Conservation (phyloP, 306 rosid genomes). For the Sophora flavescens region DNA sequence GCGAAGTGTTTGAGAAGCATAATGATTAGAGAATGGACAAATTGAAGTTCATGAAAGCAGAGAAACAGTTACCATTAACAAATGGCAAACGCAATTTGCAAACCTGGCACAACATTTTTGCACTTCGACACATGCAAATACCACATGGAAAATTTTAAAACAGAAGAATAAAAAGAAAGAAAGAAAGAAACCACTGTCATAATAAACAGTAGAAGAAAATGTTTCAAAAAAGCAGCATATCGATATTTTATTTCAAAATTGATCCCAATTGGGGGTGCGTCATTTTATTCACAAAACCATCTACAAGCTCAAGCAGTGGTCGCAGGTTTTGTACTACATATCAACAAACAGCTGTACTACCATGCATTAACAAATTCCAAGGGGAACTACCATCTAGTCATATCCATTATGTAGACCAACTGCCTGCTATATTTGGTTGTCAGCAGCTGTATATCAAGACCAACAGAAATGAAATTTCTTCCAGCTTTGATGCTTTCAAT, state of each 20-base stretch:
- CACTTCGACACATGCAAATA: neutral
- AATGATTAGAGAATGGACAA: neutral
- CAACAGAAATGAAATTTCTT: slow-evolving; percentile 21
- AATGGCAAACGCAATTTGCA: neutral
- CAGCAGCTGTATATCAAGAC: slow-evolving; percentile 10
- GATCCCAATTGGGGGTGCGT: neutral
- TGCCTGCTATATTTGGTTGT: slow-evolving; percentile 12
- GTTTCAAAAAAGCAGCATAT: neutral
- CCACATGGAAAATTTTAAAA: neutral
- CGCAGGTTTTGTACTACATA: neutral
- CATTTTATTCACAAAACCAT: slow-evolving; percentile 17
- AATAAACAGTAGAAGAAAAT: neutral
- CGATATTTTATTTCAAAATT: slow-evolving; percentile 5
- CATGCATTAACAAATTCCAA: slow-evolving; percentile 23
- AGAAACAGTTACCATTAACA: neutral
- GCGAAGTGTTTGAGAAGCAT: neutral
- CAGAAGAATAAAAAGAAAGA: no score
- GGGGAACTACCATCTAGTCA: neutral
- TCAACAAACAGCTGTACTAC: slow-evolving; percentile 24
- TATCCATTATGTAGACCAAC: slow-evolving; percentile 6
- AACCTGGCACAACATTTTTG: no score
- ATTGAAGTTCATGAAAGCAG: neutral
- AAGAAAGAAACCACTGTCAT: no score
- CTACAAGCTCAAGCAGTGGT: neutral
- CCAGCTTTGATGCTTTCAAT: slow-evolving; percentile 30